phyloP scores from a whole-genome alignment of 2,329 filamentous ascomycete species.

The Cladosporium halotolerans region DNA sequence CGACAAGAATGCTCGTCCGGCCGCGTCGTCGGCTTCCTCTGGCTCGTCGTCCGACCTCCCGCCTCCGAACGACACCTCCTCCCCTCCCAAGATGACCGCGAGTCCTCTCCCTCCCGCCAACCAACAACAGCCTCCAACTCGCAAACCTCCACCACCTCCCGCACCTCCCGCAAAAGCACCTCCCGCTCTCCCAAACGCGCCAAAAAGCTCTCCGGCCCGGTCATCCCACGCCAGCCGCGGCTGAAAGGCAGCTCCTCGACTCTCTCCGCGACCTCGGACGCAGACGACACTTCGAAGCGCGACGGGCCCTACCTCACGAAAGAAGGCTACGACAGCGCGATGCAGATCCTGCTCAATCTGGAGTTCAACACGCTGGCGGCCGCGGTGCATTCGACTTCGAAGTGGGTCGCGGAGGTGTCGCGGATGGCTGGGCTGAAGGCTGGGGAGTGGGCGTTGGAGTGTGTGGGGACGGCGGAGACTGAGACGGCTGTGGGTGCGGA shows the following conservation, averaged over 20 bases:
- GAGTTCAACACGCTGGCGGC: constrained; percentile 64
- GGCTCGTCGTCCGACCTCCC: constrained; percentile 67
- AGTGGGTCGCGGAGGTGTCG: constrained; percentile 59
- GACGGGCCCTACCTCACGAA: constrained; percentile 21
- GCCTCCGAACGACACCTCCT: constrained; percentile 28
- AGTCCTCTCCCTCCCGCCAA: neutral
- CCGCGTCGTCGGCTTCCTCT: constrained; percentile 86
- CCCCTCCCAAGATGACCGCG: neutral
- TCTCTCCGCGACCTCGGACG: constrained; percentile 18
- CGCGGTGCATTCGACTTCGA: constrained; percentile 57
- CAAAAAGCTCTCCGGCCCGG: constrained; percentile 50
- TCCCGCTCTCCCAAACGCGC: constrained; percentile 21
- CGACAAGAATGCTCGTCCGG: constrained; percentile 93
- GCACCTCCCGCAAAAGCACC: neutral
- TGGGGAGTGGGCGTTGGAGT: constrained; percentile 18
- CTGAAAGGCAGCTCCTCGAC: constrained; percentile 25
- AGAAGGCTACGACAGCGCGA: constrained; percentile 43
- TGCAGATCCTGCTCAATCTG: constrained; percentile 58
- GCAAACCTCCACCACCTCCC: neutral
- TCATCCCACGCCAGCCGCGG: constrained; percentile 57
- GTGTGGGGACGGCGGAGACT: constrained; percentile 16
- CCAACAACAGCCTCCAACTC: neutral
- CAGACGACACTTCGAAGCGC: constrained; percentile 12
- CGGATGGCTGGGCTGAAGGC: constrained; percentile 2
- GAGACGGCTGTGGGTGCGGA: constrained; percentile 5